Evolutionary conservation across 805 yeast species (phyloP).

Genomic region (Saccharomycopsis sp.): DNA sequence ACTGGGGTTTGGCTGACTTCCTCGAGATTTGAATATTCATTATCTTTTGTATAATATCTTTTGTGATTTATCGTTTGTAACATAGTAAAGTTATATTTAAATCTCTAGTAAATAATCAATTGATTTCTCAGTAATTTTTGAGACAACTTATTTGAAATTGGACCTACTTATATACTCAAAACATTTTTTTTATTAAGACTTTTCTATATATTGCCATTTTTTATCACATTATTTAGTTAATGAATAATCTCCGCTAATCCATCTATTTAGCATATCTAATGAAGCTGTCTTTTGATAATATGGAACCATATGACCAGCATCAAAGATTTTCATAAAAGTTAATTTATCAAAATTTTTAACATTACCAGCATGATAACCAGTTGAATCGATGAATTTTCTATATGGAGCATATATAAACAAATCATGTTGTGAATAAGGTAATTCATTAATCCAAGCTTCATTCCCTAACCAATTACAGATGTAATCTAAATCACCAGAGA

Average conservation of each 20-base stretch:
- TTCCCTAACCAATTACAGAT: slow-evolving; percentile 93
- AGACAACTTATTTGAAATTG: too few species aligned
- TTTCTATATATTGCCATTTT: too few species aligned
- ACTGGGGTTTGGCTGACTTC: too few species aligned
- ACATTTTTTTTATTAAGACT: too few species aligned
- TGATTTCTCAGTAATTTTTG: too few species aligned
- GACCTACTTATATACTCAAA: too few species aligned
- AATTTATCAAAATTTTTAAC: slow-evolving; percentile 62
- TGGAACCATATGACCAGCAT: slow-evolving; percentile 93
- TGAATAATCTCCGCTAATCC: slow-evolving; percentile 49
- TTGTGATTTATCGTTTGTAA: too few species aligned
- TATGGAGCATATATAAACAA: slow-evolving; percentile 33
- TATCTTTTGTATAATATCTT: too few species aligned
- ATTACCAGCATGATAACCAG: slow-evolving; percentile 41
- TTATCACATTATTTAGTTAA: too few species aligned
- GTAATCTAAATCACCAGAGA: slow-evolving; percentile 89
- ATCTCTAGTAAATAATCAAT: too few species aligned
- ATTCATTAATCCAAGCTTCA: slow-evolving; percentile 65
- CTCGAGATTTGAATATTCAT: too few species aligned
- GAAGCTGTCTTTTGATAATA: slow-evolving; percentile 73
- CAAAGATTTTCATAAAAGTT: slow-evolving; percentile 66
- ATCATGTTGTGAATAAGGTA: slow-evolving; percentile 52
- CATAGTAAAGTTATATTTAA: too few species aligned
- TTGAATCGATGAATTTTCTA: slow-evolving; percentile 28
- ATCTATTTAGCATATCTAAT: slow-evolving; percentile 58